A percentile compares a stretch with the other conserved stretches of the same genome.
Conservation (phyloP, 2,329 filamentous ascomycete species). For the Harringtonia lauricola region DNA sequence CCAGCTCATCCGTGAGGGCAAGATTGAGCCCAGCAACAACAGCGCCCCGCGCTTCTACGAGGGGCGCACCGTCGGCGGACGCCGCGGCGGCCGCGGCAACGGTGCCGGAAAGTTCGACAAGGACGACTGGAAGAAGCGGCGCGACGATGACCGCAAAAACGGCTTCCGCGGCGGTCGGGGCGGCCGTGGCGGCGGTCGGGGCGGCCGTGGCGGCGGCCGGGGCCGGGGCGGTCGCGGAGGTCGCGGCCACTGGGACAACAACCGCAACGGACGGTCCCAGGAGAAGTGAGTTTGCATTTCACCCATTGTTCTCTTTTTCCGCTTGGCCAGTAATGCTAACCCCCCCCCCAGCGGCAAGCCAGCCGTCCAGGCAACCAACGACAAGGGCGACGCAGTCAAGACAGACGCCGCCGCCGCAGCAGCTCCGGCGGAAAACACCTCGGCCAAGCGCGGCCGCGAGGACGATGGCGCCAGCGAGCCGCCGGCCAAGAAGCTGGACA, state of each 20-base stretch:
- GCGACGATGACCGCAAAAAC: constrained; percentile 49
- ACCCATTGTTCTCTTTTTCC: background rate
- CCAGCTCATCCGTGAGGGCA: constrained; percentile 59
- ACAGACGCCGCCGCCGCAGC: too few species aligned
- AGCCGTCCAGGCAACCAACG: constrained; percentile 32
- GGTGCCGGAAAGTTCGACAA: constrained; percentile 28
- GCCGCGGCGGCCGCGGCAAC: constrained; percentile 26
- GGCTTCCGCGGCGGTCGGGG: constrained; percentile 38
- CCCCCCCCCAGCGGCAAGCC: constrained; percentile 22
- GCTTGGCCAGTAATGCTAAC: background rate
- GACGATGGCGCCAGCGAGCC: constrained; percentile 32
- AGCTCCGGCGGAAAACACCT: constrained; percentile 21
- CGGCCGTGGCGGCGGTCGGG: constrained; percentile 21
- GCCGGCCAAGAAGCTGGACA: constrained; percentile 52
- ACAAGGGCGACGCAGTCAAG: constrained; percentile 19
- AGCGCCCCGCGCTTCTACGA: constrained; percentile 36
- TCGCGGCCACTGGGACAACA: constrained; percentile 24
- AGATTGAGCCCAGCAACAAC: constrained; percentile 46
- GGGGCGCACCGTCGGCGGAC: constrained; percentile 26
- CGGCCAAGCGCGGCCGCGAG: constrained; percentile 44
- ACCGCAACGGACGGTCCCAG: constrained; percentile 12
- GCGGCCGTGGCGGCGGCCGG: constrained; percentile 17
- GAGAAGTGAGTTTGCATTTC: background rate
- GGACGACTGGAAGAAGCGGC: constrained; percentile 54
- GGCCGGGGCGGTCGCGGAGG: constrained; percentile 24